phyloP scores from a whole-genome alignment of 164 flowering plant genomes.

The Tetracentron sinense region DNA sequence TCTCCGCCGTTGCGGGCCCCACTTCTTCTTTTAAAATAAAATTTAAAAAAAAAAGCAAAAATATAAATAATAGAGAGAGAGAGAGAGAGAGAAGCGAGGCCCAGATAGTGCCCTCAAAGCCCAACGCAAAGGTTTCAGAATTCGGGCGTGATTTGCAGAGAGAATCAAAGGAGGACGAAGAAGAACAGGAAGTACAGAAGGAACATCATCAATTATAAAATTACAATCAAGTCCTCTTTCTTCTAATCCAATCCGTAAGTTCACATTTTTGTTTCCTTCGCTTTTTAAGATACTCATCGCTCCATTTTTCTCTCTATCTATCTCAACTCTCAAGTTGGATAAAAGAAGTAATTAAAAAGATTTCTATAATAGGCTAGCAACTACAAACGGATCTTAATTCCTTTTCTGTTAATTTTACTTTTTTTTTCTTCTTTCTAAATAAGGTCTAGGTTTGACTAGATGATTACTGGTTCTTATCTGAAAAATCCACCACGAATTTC shows the following conservation, averaged over 20 bases:
- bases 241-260: conserved; percentile 49
- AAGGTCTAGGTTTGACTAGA: too few species aligned
- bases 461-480: too few species aligned
- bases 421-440: too few species aligned
- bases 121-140: conserved; percentile 19
- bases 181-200: conserved; percentile 7
- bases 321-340: too few species aligned
- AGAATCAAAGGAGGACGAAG: conserved; percentile 32
- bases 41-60: background rate
- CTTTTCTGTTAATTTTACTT: background rate
- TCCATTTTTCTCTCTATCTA: background rate
- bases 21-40: background rate
- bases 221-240: conserved; percentile 32
- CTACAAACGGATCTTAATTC: conserved; percentile 9
- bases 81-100: conserved; percentile 16
- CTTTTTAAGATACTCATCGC: too few species aligned
- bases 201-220: conserved; percentile 12
- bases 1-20: conserved; percentile 6
- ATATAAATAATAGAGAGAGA: background rate
- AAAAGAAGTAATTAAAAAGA: background rate
- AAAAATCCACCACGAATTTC: background rate
- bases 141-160: conserved; percentile 35
- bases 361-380: conserved; percentile 1
- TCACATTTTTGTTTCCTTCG: too few species aligned
- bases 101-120: conserved; percentile 20